phyloP scores from a whole-genome alignment of 2,329 filamentous ascomycete species.

The Colletotrichum chrysophilum region DNA sequence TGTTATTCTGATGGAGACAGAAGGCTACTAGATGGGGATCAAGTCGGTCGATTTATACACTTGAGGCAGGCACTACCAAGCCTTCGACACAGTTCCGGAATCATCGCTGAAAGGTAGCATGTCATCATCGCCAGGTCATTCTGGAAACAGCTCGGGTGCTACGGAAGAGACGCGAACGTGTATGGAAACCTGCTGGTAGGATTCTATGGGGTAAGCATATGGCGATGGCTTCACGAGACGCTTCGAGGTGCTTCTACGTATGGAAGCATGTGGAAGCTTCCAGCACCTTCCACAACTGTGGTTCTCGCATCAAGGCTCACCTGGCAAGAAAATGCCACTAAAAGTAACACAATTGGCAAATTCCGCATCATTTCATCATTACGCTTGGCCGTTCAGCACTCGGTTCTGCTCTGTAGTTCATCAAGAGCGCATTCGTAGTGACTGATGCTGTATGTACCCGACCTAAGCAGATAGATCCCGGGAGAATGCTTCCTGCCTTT shows the following conservation, averaged over 20 bases:
- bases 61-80: constrained; percentile 1
- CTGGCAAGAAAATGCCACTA: not conserved
- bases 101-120: not conserved
- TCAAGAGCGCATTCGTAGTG: not conserved
- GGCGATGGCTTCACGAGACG: constrained; percentile 7
- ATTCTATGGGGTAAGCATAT: not conserved
- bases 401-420: not conserved
- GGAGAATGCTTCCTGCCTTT: not conserved
- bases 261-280: constrained; percentile 28
- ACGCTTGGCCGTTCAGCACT: not conserved
- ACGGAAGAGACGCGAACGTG: not conserved
- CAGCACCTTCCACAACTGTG: constrained; percentile 30
- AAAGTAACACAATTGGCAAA: no score
- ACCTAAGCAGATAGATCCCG: not conserved
- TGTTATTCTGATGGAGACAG: constrained; percentile 31
- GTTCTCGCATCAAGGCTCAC: not conserved
- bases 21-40: constrained; percentile 2
- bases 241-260: constrained; percentile 22
- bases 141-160: constrained; percentile 5
- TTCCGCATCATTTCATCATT: not conserved
- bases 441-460: not conserved
- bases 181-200: not conserved
- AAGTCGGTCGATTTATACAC: constrained; percentile 34
- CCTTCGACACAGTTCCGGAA: constrained; percentile 33
- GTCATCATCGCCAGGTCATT: constrained; percentile 13